Conservation (phyloP, 192 early-diverging fungal species). For the Coemansia sp. region DNA sequence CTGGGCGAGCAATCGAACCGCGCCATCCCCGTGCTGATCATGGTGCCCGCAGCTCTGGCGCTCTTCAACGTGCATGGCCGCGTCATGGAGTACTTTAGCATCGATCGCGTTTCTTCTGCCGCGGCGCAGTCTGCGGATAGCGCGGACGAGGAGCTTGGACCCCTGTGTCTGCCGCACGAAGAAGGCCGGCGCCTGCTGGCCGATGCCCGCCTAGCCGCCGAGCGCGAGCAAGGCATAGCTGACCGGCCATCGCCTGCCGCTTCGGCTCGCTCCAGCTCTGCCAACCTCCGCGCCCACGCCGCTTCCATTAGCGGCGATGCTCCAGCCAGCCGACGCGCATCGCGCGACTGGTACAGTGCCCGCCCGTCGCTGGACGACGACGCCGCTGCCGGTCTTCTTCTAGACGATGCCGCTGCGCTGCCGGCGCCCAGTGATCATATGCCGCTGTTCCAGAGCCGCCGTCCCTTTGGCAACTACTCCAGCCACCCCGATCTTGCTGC, state of each 20-base stretch:
- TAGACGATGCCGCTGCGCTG: conserved; percentile 6
- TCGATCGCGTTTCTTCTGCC: conserved; percentile 20
- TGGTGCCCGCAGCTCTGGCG: conserved; percentile 72
- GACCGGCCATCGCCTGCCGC: conserved; percentile 36
- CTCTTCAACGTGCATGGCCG: conserved; percentile 83
- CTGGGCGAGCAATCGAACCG: conserved; percentile 85
- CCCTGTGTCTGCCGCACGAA: conserved; percentile 41
- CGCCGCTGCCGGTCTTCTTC: background rate
- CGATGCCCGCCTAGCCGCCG: conserved; percentile 45
- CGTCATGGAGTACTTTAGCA: conserved; percentile 66
- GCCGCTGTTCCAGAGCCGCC: conserved; percentile 3
- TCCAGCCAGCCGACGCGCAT: conserved; percentile 10
- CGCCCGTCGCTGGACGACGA: conserved; percentile 37
- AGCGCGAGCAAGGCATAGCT: conserved; percentile 37
- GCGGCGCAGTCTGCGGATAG: conserved; percentile 13
- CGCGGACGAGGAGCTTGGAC: conserved; percentile 44
- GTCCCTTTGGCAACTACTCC: conserved; percentile 8
- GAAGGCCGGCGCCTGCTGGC: conserved; percentile 49
- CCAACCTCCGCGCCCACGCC: conserved; percentile 18
- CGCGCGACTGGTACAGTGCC: conserved; percentile 49
- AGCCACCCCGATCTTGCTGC: conserved; percentile 1
- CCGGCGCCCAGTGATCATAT: background rate
- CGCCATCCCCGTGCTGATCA: conserved; percentile 84
- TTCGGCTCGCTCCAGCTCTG: conserved; percentile 15
- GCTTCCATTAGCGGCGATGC: conserved; percentile 13